These are phyloP conservation scores for Agaricus bisporus DNA, from an alignment of 768 basidiomycete genomes.

Conservation along the genomic window DNA sequence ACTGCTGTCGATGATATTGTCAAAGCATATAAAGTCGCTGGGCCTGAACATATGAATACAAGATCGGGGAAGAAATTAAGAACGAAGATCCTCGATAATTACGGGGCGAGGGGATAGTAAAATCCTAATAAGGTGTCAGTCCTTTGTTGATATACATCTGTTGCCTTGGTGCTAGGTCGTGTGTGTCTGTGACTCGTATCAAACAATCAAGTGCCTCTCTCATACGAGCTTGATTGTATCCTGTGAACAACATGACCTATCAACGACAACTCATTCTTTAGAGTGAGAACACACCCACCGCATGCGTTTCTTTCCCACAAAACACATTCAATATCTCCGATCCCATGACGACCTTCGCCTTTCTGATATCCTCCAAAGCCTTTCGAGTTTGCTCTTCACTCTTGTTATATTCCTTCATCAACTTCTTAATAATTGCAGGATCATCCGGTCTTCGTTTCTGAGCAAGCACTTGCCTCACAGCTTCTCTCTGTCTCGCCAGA, in stretches of 20 bases:
- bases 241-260: neutral
- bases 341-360: neutral
- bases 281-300: neutral
- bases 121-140: neutral
- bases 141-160: neutral
- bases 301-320: neutral
- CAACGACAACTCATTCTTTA: neutral
- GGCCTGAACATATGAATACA: neutral
- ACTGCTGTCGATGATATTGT: neutral
- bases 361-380: neutral
- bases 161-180: constrained; percentile 17
- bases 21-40: neutral
- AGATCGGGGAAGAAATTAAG: neutral
- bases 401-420: constrained; percentile 3
- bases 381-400: constrained; percentile 1
- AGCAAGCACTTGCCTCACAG: neutral
- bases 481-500: constrained; percentile 1
- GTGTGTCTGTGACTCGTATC: neutral
- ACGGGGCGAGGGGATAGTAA: constrained; percentile 2
- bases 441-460: neutral
- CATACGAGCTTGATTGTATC: neutral
- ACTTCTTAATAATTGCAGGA: neutral
- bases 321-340: neutral
- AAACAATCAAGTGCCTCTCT: no score
- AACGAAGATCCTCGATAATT: constrained; percentile 3